phyloP scores from a whole-genome alignment of 345 rosid species.

The Kandelia obovata region DNA sequence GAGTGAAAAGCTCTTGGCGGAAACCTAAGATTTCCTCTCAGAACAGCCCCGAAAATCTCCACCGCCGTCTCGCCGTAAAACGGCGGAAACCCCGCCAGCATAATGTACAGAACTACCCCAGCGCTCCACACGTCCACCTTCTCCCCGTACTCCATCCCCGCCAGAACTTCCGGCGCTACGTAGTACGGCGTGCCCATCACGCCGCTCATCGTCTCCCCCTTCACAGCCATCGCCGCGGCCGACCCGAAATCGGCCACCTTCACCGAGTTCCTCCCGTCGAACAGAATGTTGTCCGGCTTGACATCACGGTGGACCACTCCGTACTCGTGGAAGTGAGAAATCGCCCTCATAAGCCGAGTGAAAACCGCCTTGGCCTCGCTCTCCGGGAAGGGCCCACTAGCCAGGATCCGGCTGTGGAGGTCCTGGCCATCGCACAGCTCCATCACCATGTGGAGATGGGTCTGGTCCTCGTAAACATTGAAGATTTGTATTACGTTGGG shows the following conservation, averaged over 20 bases:
- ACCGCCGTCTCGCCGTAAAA: constrained; percentile 66
- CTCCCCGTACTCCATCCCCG: constrained; percentile 62
- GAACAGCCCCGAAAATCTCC: constrained; percentile 60
- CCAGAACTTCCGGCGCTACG: constrained; percentile 75
- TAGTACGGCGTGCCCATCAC: constrained; percentile 85
- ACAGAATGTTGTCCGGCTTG: constrained; percentile 69
- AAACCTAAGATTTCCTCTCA: constrained; percentile 71
- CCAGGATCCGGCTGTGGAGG: constrained; percentile 43
- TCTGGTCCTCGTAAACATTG: constrained; percentile 54
- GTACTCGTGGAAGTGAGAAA: constrained; percentile 63
- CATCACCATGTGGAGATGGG: constrained; percentile 47
- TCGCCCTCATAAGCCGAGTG: constrained; percentile 47
- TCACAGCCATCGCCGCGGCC: constrained; percentile 36
- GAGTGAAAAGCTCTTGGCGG: constrained; percentile 44
- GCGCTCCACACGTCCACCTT: constrained; percentile 89
- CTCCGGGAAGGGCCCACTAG: constrained; percentile 39
- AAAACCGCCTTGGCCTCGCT: constrained; percentile 37
- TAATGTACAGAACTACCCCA: constrained; percentile 63
- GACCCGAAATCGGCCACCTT: constrained; percentile 78
- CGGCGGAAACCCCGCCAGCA: constrained; percentile 76
- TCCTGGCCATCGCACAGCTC: constrained; percentile 57
- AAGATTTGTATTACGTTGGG: constrained; percentile 55
- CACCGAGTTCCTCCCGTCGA: constrained; percentile 35
- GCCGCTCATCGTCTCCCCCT: constrained; percentile 35
- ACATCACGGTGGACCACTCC: constrained; percentile 73